These are phyloP conservation scores for Fragaria ananassa DNA, from an alignment of 306 rosid genomes.

Conservation along the genomic window DNA sequence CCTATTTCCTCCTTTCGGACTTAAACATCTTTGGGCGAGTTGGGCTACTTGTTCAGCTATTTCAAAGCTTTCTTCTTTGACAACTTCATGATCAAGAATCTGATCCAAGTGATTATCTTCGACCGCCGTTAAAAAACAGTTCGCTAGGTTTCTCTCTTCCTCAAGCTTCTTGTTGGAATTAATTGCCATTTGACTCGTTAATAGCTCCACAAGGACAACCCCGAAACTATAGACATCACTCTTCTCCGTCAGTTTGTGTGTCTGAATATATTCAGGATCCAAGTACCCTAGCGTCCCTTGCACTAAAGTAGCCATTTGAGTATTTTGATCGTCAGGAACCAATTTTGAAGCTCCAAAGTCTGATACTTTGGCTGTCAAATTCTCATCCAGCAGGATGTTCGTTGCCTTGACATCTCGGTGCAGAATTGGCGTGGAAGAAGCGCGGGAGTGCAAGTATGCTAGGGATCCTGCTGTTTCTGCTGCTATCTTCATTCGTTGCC, in stretches of 20 bases:
- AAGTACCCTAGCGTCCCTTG: slow-evolving; percentile 26
- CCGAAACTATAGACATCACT: slow-evolving; percentile 23
- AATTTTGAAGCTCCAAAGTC: slow-evolving; percentile 25
- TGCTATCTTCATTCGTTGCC: slow-evolving; percentile 15
- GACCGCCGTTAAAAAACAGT: not conserved
- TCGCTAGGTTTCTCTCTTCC: not conserved
- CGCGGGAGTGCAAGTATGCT: slow-evolving; percentile 14
- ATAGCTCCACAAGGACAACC: slow-evolving; percentile 27
- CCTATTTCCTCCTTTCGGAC: slow-evolving; percentile 1
- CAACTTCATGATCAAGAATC: not conserved
- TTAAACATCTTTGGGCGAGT: slow-evolving; percentile 1
- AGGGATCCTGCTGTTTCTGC: slow-evolving; percentile 21
- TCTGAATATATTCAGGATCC: slow-evolving; percentile 16
- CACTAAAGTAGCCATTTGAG: slow-evolving; percentile 14
- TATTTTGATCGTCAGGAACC: not conserved
- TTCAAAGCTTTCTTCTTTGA: not conserved
- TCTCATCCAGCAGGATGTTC: not conserved
- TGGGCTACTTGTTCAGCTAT: not conserved
- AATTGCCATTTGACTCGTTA: slow-evolving; percentile 12
- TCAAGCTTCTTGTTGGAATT: not conserved
- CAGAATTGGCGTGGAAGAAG: not conserved
- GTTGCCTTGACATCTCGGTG: slow-evolving; percentile 18
- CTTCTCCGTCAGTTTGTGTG: not conserved
- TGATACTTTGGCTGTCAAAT: not conserved
- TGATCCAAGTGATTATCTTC: not conserved